Evolutionary conservation across 1,284 basidiomycete genomes (phyloP).

Genomic region (Cryptococcus wingfieldii): DNA sequence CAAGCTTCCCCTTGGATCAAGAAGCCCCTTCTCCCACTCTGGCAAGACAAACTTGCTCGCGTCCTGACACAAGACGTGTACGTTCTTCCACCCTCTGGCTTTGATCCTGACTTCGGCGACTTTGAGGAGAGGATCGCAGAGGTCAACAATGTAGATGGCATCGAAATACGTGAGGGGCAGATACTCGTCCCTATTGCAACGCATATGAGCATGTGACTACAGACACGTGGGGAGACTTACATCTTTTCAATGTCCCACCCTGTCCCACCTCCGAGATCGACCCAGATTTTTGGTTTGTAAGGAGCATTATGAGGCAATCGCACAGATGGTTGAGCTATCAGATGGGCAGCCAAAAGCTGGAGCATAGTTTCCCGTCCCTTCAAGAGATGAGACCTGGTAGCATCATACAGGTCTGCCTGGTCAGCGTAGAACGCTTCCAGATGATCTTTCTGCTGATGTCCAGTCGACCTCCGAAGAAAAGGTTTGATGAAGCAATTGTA

Average conservation of each 20-base stretch:
- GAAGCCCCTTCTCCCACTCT: conserved; percentile 54
- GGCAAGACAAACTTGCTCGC: conserved; percentile 67
- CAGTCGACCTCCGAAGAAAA: conserved; percentile 30
- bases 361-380: conserved; percentile 69
- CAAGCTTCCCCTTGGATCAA: conserved; percentile 57
- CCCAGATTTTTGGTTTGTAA: conserved; percentile 58
- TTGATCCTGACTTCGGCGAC: conserved; percentile 67
- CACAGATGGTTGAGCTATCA: conserved; percentile 51
- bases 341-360: conserved; percentile 63
- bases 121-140: conserved; percentile 69
- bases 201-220: too few species aligned
- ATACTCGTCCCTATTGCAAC: conserved; percentile 60
- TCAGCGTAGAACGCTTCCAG: conserved; percentile 60
- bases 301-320: neutral
- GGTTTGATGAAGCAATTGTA: conserved; percentile 52
- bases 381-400: conserved; percentile 58
- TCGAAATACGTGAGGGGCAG: conserved; percentile 64
- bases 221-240: conserved; percentile 13
- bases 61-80: conserved; percentile 70
- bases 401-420: conserved; percentile 68
- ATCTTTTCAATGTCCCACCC: conserved; percentile 80
- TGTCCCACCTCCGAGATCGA: conserved; percentile 78
- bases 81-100: conserved; percentile 67
- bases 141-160: conserved; percentile 68
- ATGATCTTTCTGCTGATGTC: conserved; percentile 41